Base-by-base conservation (phyloP, 1,284 basidiomycete species). In the Athelia psychrophila region DNA sequence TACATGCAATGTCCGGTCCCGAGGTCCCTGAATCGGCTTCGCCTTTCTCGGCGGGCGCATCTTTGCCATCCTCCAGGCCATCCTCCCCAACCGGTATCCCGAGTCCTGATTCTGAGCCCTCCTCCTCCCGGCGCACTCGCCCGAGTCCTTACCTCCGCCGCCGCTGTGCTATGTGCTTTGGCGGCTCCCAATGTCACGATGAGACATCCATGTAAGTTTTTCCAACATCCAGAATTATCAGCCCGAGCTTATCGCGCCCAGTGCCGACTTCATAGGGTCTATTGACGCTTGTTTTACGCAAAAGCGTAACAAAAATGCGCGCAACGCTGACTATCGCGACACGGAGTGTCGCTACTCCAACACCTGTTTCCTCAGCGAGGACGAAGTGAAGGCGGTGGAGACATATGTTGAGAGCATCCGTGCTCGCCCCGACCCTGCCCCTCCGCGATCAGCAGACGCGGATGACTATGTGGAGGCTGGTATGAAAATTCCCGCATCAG, bases 401-500 rank as follows among this genome's bases (percentile, higher is more conserved):
- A 44, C 19, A 9, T 50, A 47, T 27, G 44, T 56, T 35, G 46
- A 33, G 30, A 33, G 23, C 5, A 22, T 20, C 19, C 5, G 36
- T 2, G 19, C 36, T 19, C 16, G 48, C 35, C 19, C 35, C 20
- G 19, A 24, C 19, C 25, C 6, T 15, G 13, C 3, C 18, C 27
- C 6, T 30, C 13, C 27, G 13, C 27, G 13, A n/a, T n/a, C n/a
- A 20, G 49, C 42, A 5, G 47, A 36, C 35, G 25, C 12, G 33
- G 23, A 16, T n/a, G 42, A 57, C 22, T 15, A 18, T 12, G 27
- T 42, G n/a, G 54, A 50, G 46, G 42, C 46, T 2, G 49, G 54
- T 25, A 48, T 65, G 47, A 48, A 52, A 18, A 60, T 69, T 3
- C 61, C 64, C 8, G 55, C 51, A 15, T 60, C 65, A 24, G 63